Base-by-base conservation (phyloP, 352 stramenopile genomes). In the Globisporangium spiculum region DNA sequence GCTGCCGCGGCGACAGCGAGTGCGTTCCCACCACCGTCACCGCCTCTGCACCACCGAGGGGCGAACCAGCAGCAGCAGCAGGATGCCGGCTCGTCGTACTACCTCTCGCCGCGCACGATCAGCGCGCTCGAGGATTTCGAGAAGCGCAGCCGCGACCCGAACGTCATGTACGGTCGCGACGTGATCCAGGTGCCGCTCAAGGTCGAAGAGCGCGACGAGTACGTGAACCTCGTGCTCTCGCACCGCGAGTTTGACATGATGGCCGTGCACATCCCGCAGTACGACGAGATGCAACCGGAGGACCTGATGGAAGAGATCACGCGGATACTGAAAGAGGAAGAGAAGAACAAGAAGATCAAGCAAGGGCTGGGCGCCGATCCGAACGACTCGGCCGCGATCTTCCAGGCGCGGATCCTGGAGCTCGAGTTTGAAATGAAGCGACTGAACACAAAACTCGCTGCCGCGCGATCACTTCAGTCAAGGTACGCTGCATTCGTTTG, bases 201-300 rank as follows among this genome's bases (percentile, higher is more conserved):
- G 63, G 68, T 80, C 44, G 68, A 69, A 1, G 60, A 71, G 41
- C 69, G 63, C 27, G 66, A 81, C 72, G 78, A 87, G 59, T 86
- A 86, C 70, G 78, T 92, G 63, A 92, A 83, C 55, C 64, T 93
- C 60, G 82, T 91, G 68, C 75, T 93, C 5, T 93, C 85, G 57
- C 81, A 91, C 63, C 80, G 85, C 38, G 85, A 93, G 68, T 91
- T 93, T 61, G 81, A 93, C 68, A 74, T 75, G 27, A 93, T 93
- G 83, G 83, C 80, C 0, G 77, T 92, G 50, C 81, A 92, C 52
- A 72, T 93, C 56, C 73, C 80, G 32, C 80, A 91, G 57, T 93
- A 89, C 66, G 80, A 92, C 59, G 74, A 85, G 34, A 75, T 92
- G 52, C 71, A 72, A n/a, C 81, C 83, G 5, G 68, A 74, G 14